Base-by-base conservation (phyloP, 306 rosid species). In the Lagenaria siceraria region DNA sequence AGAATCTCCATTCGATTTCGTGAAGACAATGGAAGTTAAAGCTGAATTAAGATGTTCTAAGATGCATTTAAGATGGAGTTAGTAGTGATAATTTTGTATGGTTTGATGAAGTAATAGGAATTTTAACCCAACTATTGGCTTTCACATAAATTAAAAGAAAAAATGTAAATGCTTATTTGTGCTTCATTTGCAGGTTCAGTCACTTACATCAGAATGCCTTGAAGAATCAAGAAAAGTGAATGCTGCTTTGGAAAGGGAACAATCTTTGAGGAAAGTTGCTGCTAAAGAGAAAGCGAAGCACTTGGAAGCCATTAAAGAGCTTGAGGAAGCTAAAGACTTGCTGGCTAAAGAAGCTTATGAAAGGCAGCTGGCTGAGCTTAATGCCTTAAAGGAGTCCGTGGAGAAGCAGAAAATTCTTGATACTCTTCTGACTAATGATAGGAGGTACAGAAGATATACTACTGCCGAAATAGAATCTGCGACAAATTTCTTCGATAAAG, bases 391-490 rank as follows among this genome's bases (percentile, higher is more conserved):
- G 86, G 97, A 90, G 82, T 89, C 90, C 60, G 48, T 86, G 18
- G 97, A 87, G 88, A 95, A 86, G 81, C 81, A 82, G 83, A 89
- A 89, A 82, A 83, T 89, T 53, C 83, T 95, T 24, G 93, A 95
- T 62, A 85, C 85, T 33, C 85, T 95, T 69, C 88, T 95, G 87
- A 76, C 85, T 35, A 81, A 75, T 64, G 98, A 95, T 83, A 83
- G 36, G 82, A 89, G 98, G 86, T 95, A 92, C 85, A 87, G 96
- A 82, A 87, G 87, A 77, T 95, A 92, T 85, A 82, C 87, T 35
- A 85, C 85, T 86, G 88, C 86, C 27, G 98, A 92, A 88, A 90
- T 95, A 77, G 88, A 84, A 85, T 65, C 56, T n/a, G 98, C 97
- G 0, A 95, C 98, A 38, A 80, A 82, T 75, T 83, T 74, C 85